Percentiles rank a stretch among this genome's conserved stretches.
phyloP scores from a whole-genome alignment of 176 grass and related monocot species.

The bread wheat (Triticum aestivum) region DNA sequence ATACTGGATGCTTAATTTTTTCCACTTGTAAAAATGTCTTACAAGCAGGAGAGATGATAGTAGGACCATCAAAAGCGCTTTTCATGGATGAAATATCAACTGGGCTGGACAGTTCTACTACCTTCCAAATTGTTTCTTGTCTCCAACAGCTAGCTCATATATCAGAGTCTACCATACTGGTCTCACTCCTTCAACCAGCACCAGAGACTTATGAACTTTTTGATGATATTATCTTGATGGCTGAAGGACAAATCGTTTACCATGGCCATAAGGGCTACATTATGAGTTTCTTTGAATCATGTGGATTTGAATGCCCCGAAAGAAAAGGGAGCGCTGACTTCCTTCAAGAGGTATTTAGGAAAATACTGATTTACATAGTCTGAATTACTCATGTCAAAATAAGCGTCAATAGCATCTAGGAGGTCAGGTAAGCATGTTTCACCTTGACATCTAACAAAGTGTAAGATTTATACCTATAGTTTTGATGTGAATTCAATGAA shows the following conservation, averaged over 20 bases:
- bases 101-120: slow-evolving; percentile 80
- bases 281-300: slow-evolving; percentile 66
- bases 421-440: background rate
- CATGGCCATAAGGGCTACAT: slow-evolving; percentile 53
- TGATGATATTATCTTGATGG: slow-evolving; percentile 91
- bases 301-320: slow-evolving; percentile 77
- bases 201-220: slow-evolving; percentile 83
- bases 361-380: background rate
- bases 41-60: slow-evolving; percentile 78
- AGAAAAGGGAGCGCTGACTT: slow-evolving; percentile 81
- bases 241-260: slow-evolving; percentile 76
- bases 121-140: slow-evolving; percentile 74
- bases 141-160: slow-evolving; percentile 76
- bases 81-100: slow-evolving; percentile 98
- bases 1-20: background rate
- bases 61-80: slow-evolving; percentile 71
- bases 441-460: background rate
- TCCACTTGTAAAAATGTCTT: slow-evolving; percentile 4
- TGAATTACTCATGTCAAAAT: background rate
- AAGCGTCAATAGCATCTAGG: background rate
- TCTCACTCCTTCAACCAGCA: slow-evolving; percentile 80
- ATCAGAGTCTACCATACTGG: slow-evolving; percentile 55
- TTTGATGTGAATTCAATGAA: background rate
- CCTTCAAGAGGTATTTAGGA: slow-evolving; percentile 76
- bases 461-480: background rate